Percentiles rank a stretch among this genome's conserved stretches.
phyloP scores from a whole-genome alignment of 306 rosid genomes.

The Ochetophila trinervis region DNA sequence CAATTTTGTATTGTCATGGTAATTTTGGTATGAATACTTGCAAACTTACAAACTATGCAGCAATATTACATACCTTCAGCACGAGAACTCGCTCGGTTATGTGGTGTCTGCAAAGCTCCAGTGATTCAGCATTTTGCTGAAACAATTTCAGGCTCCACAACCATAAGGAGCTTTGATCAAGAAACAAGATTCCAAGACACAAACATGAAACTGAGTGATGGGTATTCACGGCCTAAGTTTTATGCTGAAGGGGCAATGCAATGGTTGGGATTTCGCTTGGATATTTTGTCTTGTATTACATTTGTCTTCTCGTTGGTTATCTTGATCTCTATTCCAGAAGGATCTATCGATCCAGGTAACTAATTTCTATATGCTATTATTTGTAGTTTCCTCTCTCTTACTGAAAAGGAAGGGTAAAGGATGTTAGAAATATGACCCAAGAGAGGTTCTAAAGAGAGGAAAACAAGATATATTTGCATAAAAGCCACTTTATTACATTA shows the following conservation, averaged over 20 bases:
- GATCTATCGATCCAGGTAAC: constrained; percentile 25
- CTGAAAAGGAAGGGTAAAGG: neutral
- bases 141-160: constrained; percentile 71
- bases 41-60: constrained; percentile 30
- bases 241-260: constrained; percentile 22
- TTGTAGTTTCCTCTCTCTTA: neutral
- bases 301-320: constrained; percentile 16
- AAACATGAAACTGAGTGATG: constrained; percentile 57
- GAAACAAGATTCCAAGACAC: constrained; percentile 53
- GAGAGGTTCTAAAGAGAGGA: too few relatives aligned
- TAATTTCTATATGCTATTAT: neutral
- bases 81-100: constrained; percentile 63
- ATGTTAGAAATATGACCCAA: too few relatives aligned
- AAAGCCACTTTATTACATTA: too few relatives aligned
- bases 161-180: constrained; percentile 77
- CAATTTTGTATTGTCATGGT: neutral
- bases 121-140: constrained; percentile 79
- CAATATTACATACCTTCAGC: constrained; percentile 70
- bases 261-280: constrained; percentile 26
- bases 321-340: constrained; percentile 24
- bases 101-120: constrained; percentile 89
- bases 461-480: too few relatives aligned
- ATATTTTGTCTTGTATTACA: constrained; percentile 18
- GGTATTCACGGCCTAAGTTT: constrained; percentile 34
- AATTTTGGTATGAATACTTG: constrained; percentile 5